phyloP scores from a whole-genome alignment of 805 yeast genomes.

The Suhomyces vadensis region DNA sequence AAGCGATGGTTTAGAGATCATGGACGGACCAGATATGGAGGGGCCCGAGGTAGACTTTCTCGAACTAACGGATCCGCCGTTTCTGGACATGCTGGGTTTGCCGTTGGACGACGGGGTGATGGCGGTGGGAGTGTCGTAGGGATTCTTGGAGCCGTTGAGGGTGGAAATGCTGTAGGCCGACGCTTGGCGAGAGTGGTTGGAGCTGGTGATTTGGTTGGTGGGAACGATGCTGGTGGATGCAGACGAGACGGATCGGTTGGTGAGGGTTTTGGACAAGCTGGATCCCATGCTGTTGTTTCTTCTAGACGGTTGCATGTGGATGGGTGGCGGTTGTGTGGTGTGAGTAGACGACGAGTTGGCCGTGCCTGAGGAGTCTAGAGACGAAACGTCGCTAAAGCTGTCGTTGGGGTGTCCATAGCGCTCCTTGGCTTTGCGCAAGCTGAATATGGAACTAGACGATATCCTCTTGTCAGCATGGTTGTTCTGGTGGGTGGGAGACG shows the following conservation, averaged over 20 bases:
- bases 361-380: slow-evolving; percentile 28
- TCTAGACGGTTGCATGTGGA: slow-evolving; percentile 6
- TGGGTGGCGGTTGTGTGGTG: slow-evolving; percentile 5
- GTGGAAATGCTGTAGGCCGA: slow-evolving; percentile 40
- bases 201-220: slow-evolving; percentile 28
- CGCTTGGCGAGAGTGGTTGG: slow-evolving; percentile 42
- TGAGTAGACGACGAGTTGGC: slow-evolving; percentile 6
- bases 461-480: slow-evolving; percentile 22
- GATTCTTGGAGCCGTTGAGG: slow-evolving; percentile 19
- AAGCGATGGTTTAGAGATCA: slow-evolving; percentile 28
- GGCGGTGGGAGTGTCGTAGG: slow-evolving; percentile 28
- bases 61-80: slow-evolving; percentile 11
- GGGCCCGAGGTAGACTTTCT: slow-evolving; percentile 16
- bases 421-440: slow-evolving; percentile 31
- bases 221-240: slow-evolving; percentile 28
- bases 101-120: slow-evolving; percentile 10
- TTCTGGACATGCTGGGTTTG: slow-evolving; percentile 13
- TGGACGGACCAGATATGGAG: slow-evolving; percentile 15
- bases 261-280: slow-evolving; percentile 15
- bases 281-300: slow-evolving; percentile 16
- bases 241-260: slow-evolving; percentile 14
- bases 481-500: slow-evolving; percentile 8
- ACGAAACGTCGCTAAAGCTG: slow-evolving; percentile 30
- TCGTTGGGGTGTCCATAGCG: slow-evolving; percentile 18
- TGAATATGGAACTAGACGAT: slow-evolving; percentile 39